A percentile compares a stretch with the other conserved stretches of the same genome.
Evolutionary conservation across 345 rosid species (phyloP).

Genomic region (Salix dunnii): DNA sequence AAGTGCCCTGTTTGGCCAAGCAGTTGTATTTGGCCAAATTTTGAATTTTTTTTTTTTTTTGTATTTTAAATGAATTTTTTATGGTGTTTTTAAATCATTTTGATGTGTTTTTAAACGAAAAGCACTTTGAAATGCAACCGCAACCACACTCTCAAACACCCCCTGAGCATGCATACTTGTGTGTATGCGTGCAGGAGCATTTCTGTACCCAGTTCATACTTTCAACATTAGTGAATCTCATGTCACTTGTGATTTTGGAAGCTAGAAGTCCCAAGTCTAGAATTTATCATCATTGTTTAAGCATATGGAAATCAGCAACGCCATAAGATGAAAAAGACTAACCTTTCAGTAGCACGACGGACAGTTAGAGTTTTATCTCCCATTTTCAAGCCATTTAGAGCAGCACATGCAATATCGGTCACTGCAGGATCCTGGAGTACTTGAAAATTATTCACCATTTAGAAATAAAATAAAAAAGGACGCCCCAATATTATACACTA

Average conservation of each 20-base stretch:
- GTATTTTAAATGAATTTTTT: too few relatives aligned
- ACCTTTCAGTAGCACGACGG: conserved; percentile 33
- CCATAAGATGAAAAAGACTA: neutral
- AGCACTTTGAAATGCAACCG: too few relatives aligned
- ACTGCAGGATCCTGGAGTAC: conserved; percentile 25
- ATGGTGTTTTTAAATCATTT: too few relatives aligned
- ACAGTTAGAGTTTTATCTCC: conserved; percentile 36
- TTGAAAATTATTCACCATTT: neutral
- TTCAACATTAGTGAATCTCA: neutral
- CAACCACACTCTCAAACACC: too few relatives aligned
- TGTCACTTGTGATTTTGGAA: neutral
- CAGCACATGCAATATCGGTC: conserved; percentile 36
- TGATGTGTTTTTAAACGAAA: too few relatives aligned
- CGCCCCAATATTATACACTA: neutral
- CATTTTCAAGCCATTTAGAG: conserved; percentile 38
- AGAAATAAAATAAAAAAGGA: neutral
- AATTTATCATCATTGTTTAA: neutral
- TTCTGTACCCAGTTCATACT: neutral
- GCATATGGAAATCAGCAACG: neutral
- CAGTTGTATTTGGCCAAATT: too few relatives aligned
- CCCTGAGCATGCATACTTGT: neutral
- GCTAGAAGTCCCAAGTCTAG: neutral
- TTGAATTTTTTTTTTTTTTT: too few relatives aligned
- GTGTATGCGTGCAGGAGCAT: neutral
- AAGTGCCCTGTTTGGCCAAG: too few relatives aligned